Evolutionary conservation across 2,329 filamentous ascomycete genomes (phyloP).

Genomic region (Aspergillus terreus): DNA sequence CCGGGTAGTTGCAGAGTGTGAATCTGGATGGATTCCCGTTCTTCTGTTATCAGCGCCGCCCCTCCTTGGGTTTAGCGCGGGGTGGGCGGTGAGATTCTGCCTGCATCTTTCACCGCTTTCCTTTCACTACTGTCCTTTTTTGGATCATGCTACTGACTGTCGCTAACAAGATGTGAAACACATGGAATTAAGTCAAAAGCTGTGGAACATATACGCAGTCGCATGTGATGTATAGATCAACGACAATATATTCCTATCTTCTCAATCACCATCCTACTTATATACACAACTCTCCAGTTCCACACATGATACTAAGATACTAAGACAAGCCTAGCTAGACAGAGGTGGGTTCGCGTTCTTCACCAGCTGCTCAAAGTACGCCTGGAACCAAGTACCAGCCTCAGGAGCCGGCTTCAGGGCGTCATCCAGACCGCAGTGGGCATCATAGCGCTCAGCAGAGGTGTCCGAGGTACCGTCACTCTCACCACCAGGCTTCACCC

Average conservation of each 20-base stretch:
- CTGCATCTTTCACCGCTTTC: conserved; percentile 16
- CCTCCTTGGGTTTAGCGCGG: conserved; percentile 24
- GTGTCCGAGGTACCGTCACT: conserved; percentile 51
- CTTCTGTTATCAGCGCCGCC: conserved; percentile 22
- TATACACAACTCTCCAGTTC: conserved; percentile 2
- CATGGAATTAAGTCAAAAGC: neutral
- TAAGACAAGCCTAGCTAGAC: conserved; percentile 3
- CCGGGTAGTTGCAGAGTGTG: conserved; percentile 16
- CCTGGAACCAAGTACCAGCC: conserved; percentile 64
- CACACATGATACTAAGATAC: conserved; percentile 6
- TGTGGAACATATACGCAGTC: no score
- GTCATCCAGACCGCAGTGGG: conserved; percentile 51
- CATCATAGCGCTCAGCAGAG: conserved; percentile 50
- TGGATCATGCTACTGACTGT: neutral
- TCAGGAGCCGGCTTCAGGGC: conserved; percentile 64
- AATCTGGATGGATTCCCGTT: conserved; percentile 14
- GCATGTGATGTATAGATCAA: no score
- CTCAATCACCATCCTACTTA: conserved; percentile 1
- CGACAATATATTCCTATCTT: neutral
- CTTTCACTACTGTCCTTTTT: neutral
- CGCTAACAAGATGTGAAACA: neutral
- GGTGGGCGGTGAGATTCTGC: conserved; percentile 21
- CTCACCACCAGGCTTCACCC: conserved; percentile 65
- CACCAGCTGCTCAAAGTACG: conserved; percentile 28
- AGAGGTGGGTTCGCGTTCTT: conserved; percentile 26